Evolutionary conservation across 495 filamentous ascomycete genomes (phyloP), one percentile per base, ranked within the genome.

Genomic region (Opeltia flavorubescens): DNA sequence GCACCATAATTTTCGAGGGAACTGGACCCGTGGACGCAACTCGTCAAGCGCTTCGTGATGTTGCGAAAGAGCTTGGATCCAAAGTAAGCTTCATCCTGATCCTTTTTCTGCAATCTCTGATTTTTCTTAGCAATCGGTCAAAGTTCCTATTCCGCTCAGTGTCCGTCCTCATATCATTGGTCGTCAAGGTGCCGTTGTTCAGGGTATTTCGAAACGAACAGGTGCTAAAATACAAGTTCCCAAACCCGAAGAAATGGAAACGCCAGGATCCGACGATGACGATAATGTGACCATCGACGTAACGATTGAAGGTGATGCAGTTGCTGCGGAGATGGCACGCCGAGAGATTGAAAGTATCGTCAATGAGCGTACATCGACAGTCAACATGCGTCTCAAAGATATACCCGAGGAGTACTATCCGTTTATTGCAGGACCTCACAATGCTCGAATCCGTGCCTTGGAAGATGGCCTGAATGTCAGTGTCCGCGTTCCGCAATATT

Each of bases 331-430:
- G 45, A 73, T 87, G 62, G 91, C 93, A 31, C 74, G 77, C 38
- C 75, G 78, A n/a, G 78, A 81, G 45, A 87, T 99, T 48, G 73
- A 81, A 54, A 74, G 74, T 44, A 95, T 95, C 58, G 84, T 84
- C 20, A 82, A 81, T 54, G 88, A 95, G 62, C 81, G 84, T 23
- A 80, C 81, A 15, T 81, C 86, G 15, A 86, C 78, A 54, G 80
- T 89, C 57, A 58, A 58, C 20, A 62, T 85, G 26, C 78, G 78
- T 29, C 60, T 98, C 50, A 81, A 78, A 61, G 74, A 81, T 13
- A 81, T 95, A 48, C 89, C 89, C 2, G 79, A 89, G 17, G 86
- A 95, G 59, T 93, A 85, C 60, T 99, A 87, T 64, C 93, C 89
- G 12, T 96, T 96, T 68, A 84, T 99, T 60, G 81, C 84, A 21